A percentile compares a stretch with the other conserved stretches of the same genome.
These are phyloP conservation scores for Trichocomaceae sp. DNA, from an alignment of 2,329 filamentous ascomycete species.

Conservation along the genomic window DNA sequence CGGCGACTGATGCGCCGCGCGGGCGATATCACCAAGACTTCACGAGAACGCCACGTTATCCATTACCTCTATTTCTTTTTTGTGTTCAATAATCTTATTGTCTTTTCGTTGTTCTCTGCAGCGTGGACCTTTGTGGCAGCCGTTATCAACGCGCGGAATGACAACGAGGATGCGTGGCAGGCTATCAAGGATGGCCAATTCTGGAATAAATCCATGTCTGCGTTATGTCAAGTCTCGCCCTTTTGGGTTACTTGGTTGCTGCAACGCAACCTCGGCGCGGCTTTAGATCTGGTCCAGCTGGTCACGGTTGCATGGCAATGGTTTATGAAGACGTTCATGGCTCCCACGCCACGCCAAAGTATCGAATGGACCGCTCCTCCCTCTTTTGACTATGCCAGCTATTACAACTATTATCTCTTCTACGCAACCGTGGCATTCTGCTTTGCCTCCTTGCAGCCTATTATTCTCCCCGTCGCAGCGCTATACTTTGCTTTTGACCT, in stretches of 20 bases:
- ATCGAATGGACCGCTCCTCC: constrained; percentile 92
- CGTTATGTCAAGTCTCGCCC: constrained; percentile 72
- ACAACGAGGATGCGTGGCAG: constrained; percentile 58
- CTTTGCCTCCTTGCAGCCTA: constrained; percentile 77
- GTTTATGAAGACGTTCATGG: constrained; percentile 74
- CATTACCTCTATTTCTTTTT: constrained; percentile 92
- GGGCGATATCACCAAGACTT: constrained; percentile 87
- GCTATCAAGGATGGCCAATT: constrained; percentile 61
- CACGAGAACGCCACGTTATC: constrained; percentile 83
- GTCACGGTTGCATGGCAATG: constrained; percentile 80
- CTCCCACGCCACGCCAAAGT: constrained; percentile 80
- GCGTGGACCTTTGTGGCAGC: constrained; percentile 66
- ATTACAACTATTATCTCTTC: constrained; percentile 97
- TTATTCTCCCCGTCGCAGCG: constrained; percentile 78
- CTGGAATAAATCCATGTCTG: constrained; percentile 58
- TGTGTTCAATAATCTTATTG: constrained; percentile 90
- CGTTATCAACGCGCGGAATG: constrained; percentile 54
- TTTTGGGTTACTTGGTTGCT: constrained; percentile 95
- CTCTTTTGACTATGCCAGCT: constrained; percentile 87
- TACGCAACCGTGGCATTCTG: constrained; percentile 85
- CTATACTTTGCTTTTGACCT: constrained; percentile 85
- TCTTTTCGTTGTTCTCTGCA: constrained; percentile 87
- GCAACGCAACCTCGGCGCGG: constrained; percentile 85
- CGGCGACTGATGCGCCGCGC: constrained; percentile 74
- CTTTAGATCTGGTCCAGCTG: constrained; percentile 86